Base-by-base conservation (phyloP, 306 rosid genomes). In the Glycine soja region DNA sequence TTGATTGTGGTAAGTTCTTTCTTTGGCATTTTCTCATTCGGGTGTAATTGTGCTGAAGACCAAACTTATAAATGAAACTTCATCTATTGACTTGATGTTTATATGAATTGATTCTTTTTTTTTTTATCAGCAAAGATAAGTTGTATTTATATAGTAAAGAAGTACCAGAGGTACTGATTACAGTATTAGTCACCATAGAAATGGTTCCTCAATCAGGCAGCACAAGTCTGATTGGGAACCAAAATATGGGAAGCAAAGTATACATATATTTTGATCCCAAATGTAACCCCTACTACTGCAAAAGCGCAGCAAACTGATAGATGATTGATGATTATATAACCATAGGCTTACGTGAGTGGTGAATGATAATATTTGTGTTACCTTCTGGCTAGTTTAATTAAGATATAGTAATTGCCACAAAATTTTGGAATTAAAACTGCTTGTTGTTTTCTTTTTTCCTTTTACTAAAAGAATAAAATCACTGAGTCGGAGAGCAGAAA, bases 1-100 rank as follows among this genome's bases (percentile, higher is more conserved):
- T 95, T 72, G 98, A 93, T 76, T 91, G 98, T 58, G 97, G 99
- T 93, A 85, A 90, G 89, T 78, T 74, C 50, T 74, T 76, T 40
- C 57, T 54, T 70, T 69, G 82, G 52, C 59, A 53, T 72, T 74
- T 47, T 34, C 52, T 68, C 74, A 9, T 73, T 71, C 57, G 12
- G 56, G 19, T 72, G 42, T 70, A 67, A 15, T 68, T 80, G 69
- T 62, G 50, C 45, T 46, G 47, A 54, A 58, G 30, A 40, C 18
- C 47, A 69, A 79, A 34, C 61, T 24, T 56, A 38, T 38, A 38
- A 38, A 38, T 38, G 43, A 65, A 69, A 69, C 74, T 75, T 69
- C 2, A 24, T 24, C 70, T 58, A 15, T 57, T 36, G 10, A 50
- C 54, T 77, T 73, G 10, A 59, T 42, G 67, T 43, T 57, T 61